phyloP scores from a whole-genome alignment of 257 asterid genomes.

The Solanum pennellii region DNA sequence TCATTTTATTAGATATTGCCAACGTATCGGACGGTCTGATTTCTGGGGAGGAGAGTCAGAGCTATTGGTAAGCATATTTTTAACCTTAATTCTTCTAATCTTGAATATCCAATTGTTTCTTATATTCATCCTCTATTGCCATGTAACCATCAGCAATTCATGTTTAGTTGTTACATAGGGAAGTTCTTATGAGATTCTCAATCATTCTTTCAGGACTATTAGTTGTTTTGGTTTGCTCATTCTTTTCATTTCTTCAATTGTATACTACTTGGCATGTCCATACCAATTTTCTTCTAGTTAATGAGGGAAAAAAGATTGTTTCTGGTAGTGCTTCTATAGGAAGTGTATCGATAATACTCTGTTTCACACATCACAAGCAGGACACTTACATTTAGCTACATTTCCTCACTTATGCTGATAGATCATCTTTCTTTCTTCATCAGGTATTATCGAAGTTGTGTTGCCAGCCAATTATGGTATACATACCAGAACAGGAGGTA shows the following conservation, averaged over 20 bases:
- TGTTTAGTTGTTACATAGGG: not conserved
- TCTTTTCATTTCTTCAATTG: not conserved
- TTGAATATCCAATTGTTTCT: not conserved
- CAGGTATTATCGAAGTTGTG: slow-evolving; percentile 89
- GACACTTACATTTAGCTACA: not conserved
- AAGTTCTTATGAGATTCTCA: not conserved
- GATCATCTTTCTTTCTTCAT: not conserved
- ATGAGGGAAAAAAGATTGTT: not conserved
- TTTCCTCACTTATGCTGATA: not conserved
- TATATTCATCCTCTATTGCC: not conserved
- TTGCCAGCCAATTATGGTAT: slow-evolving; percentile 76
- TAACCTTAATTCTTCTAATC: not conserved
- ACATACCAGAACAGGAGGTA: slow-evolving; percentile 95
- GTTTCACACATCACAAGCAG: not conserved
- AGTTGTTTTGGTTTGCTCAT: not conserved
- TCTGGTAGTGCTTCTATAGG: not conserved
- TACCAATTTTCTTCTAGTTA: not conserved
- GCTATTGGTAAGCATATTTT: slow-evolving; percentile 58
- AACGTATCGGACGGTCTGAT: slow-evolving; percentile 78
- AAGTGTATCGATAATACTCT: not conserved
- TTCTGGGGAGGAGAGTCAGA: slow-evolving; percentile 99
- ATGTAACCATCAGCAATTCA: not conserved
- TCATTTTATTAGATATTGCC: slow-evolving; percentile 67
- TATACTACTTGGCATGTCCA: not conserved
- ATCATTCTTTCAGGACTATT: not conserved